A percentile compares a stretch with the other conserved stretches of the same genome.
These are phyloP conservation scores for Nicotiana attenuata DNA, from an alignment of 257 asterid species.

Conservation along the genomic window DNA sequence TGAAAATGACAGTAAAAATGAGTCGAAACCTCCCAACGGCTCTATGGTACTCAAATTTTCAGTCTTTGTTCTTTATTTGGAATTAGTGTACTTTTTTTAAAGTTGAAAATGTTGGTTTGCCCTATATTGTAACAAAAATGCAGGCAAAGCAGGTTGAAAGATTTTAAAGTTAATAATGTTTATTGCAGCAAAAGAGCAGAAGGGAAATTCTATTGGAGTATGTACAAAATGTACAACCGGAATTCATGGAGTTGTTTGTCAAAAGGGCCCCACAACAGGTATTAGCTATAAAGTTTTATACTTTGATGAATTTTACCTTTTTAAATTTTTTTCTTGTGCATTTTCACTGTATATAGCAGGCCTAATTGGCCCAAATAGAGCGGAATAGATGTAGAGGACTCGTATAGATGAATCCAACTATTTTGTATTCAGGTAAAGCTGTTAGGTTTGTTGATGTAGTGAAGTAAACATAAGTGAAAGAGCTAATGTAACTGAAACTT, in stretches of 20 bases:
- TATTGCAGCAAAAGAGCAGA: slow-evolving; percentile 65
- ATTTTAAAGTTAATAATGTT: not conserved
- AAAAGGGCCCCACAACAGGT: slow-evolving; percentile 97
- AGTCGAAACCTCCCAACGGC: slow-evolving; percentile 61
- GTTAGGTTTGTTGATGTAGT: not conserved
- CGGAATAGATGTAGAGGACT: not conserved
- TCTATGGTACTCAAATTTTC: slow-evolving; percentile 39
- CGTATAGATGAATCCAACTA: not conserved
- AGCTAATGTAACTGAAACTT: not conserved
- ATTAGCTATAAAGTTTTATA: not conserved
- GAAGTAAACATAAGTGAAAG: not conserved
- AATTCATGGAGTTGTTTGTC: slow-evolving; percentile 90
- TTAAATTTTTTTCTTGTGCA: not conserved
- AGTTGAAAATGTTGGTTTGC: not conserved
- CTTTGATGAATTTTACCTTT: not conserved
- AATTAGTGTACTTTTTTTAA: not conserved
- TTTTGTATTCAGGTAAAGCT: not conserved
- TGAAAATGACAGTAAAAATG: slow-evolving; percentile 27
- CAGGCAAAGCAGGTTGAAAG: not conserved
- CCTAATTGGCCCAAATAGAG: not conserved
- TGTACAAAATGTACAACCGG: slow-evolving; percentile 93
- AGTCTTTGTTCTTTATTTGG: not conserved
- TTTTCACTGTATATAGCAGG: not conserved
- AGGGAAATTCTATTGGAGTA: slow-evolving; percentile 87
- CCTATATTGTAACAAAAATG: not conserved